Conservation (phyloP, 2,329 filamentous ascomycete genomes). For the Dactylellina cionopaga region DNA sequence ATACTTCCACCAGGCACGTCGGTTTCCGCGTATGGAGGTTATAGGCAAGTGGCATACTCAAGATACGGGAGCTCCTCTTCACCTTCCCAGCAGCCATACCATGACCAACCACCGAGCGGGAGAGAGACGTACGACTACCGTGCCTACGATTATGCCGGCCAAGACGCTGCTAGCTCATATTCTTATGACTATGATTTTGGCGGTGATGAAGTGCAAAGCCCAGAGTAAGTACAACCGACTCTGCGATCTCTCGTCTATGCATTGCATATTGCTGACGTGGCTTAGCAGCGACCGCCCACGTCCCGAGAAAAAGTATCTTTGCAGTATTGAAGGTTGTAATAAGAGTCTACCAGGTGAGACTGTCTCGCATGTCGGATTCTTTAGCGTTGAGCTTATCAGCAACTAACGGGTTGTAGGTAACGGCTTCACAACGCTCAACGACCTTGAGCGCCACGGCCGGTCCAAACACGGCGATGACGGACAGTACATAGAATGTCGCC, state of each 20-base stretch:
- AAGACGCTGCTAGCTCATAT: conserved; percentile 24
- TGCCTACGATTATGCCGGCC: conserved; percentile 18
- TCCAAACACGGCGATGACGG: conserved; percentile 47
- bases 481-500: conserved; percentile 49
- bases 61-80: conserved; percentile 33
- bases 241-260: conserved; percentile 22
- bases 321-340: conserved; percentile 21
- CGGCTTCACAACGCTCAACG: conserved; percentile 50
- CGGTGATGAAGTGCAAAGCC: conserved; percentile 15
- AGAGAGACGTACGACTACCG: conserved; percentile 1
- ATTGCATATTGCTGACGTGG: conserved; percentile 51
- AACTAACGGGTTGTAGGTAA: conserved; percentile 31
- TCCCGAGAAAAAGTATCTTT: conserved; percentile 43
- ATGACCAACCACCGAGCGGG: conserved; percentile 14
- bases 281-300: conserved; percentile 31
- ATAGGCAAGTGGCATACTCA: conserved; percentile 18
- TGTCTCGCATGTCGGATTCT: conserved; percentile 3
- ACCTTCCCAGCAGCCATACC: conserved; percentile 9
- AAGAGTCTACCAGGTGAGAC: conserved; percentile 24
- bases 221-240: conserved; percentile 41
- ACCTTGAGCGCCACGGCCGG: conserved; percentile 50
- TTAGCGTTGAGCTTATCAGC: conserved; percentile 18
- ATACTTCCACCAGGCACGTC: conserved; percentile 46
- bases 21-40: conserved; percentile 28
- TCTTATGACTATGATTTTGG: neutral